phyloP scores from a whole-genome alignment of 345 rosid genomes.

The Arabidopsis thaliana region DNA sequence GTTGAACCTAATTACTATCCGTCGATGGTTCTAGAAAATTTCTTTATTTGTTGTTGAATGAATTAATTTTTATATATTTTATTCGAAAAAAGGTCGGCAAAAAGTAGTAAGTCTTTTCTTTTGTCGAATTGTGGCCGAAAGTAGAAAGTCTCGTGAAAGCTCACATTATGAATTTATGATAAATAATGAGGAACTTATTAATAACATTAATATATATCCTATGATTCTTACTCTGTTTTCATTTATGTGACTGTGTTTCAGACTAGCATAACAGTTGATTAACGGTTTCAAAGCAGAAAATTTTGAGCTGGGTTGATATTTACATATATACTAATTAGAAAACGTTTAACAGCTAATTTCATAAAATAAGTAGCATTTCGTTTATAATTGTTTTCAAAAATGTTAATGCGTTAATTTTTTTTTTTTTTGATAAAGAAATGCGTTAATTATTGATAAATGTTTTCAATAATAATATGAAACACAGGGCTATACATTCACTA shows the following conservation, averaged over 20 bases:
- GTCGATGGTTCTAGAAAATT: constrained; percentile 8
- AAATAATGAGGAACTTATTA: neutral
- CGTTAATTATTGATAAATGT: neutral
- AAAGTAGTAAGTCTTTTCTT: constrained; percentile 18
- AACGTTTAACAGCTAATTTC: neutral
- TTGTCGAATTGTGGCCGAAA: constrained; percentile 40
- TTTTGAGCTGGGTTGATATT: neutral
- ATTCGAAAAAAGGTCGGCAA: constrained; percentile 28
- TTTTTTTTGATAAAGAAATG: neutral
- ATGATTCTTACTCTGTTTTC: neutral
- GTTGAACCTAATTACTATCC: neutral
- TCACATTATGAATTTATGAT: neutral
- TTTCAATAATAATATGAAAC: no score
- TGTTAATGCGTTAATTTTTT: neutral
- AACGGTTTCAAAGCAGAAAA: neutral
- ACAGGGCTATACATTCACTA: neutral
- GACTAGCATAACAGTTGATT: neutral
- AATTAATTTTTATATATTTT: neutral
- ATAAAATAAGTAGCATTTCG: neutral
- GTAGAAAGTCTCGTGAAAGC: constrained; percentile 27
- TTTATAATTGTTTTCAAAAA: neutral
- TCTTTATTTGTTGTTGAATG: neutral
- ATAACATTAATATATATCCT: neutral
- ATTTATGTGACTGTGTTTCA: neutral
- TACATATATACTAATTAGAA: neutral